Conservation (phyloP, 2,329 filamentous ascomycete genomes). For the Pyricularia pennisetigena region DNA sequence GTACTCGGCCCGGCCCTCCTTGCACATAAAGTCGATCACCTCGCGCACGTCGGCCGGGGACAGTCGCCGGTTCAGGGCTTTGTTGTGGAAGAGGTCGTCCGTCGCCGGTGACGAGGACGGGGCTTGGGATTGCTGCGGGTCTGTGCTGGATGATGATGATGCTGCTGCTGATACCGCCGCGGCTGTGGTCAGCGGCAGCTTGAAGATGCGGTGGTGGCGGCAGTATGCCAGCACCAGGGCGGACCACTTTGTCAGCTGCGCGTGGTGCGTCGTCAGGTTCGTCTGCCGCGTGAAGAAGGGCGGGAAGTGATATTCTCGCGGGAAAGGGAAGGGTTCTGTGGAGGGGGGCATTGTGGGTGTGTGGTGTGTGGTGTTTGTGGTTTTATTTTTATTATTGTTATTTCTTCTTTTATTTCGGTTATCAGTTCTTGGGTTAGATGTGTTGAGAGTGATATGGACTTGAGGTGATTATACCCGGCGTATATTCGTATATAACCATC, state of each 20-base stretch:
- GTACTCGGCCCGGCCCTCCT: constrained; percentile 58
- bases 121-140: constrained; percentile 14
- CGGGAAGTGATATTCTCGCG: constrained; percentile 63
- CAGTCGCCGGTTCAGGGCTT: constrained; percentile 40
- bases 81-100: constrained; percentile 48
- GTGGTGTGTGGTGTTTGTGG: neutral
- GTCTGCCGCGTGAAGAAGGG: constrained; percentile 80
- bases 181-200: constrained; percentile 48
- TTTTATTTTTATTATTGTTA: neutral
- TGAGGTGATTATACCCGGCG: neutral
- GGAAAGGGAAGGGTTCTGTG: constrained; percentile 38
- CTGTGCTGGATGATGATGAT: too few species aligned
- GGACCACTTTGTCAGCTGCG: constrained; percentile 81
- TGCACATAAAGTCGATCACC: constrained; percentile 49
- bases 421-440: too few species aligned
- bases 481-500: neutral
- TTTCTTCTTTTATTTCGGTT: neutral
- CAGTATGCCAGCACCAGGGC: constrained; percentile 76
- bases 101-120: neutral
- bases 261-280: constrained; percentile 61
- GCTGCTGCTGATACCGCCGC: constrained; percentile 22
- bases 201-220: constrained; percentile 65
- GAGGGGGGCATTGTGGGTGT: constrained; percentile 3
- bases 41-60: constrained; percentile 41
- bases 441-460: neutral